These are phyloP conservation scores for Aaosphaeria arxii DNA, from an alignment of 2,329 filamentous ascomycete species.

Conservation along the genomic window DNA sequence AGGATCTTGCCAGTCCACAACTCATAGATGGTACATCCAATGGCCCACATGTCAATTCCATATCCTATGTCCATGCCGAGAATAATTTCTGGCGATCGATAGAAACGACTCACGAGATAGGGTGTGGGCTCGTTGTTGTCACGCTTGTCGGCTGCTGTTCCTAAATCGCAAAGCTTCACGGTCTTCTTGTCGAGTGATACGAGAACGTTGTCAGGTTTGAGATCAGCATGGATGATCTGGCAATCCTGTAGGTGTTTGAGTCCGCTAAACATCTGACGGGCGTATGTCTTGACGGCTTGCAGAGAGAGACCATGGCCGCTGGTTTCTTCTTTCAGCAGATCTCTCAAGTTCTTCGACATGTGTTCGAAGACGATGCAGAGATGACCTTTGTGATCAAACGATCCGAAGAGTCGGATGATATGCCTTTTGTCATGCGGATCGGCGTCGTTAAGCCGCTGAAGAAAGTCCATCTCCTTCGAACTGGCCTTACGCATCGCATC, in stretches of 20 bases:
- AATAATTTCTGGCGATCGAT: constrained; percentile 94
- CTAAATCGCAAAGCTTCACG: constrained; percentile 93
- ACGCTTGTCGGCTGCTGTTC: constrained; percentile 87
- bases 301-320: constrained; percentile 85
- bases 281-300: constrained; percentile 80
- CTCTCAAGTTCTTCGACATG: constrained; percentile 77
- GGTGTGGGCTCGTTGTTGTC: constrained; percentile 85
- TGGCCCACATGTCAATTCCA: constrained; percentile 94
- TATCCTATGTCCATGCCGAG: constrained; percentile 95
- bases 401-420: constrained; percentile 79
- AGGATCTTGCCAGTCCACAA: constrained; percentile 96
- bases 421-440: constrained; percentile 91
- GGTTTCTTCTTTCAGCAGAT: constrained; percentile 86
- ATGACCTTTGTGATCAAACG: constrained; percentile 93
- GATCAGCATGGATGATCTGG: constrained; percentile 90
- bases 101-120: constrained; percentile 95
- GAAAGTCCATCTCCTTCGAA: constrained; percentile 88
- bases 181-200: constrained; percentile 57
- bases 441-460: constrained; percentile 79
- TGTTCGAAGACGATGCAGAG: constrained; percentile 97
- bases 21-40: constrained; percentile 92
- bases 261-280: constrained; percentile 90
- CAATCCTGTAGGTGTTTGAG: constrained; percentile 85
- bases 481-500: constrained; percentile 90
- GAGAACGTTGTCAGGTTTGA: constrained; percentile 97